Conservation (phyloP, 257 asterid species). For the Solanum appendiculatum region DNA sequence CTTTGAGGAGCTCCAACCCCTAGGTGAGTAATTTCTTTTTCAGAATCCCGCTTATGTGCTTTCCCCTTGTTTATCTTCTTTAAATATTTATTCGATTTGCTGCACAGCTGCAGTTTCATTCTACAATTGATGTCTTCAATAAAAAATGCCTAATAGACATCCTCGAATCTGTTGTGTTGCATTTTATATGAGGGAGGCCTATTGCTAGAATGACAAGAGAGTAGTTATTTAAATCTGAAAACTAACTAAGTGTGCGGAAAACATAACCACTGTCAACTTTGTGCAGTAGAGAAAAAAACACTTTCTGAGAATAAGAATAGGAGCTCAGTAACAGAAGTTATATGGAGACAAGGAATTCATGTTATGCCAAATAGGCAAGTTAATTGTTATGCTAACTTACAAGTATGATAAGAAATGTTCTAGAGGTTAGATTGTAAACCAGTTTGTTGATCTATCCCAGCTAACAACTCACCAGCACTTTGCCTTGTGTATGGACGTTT, state of each 20-base stretch:
- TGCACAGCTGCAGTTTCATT: not conserved
- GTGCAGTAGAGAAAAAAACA: not conserved
- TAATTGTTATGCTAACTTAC: not conserved
- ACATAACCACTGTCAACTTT: not conserved
- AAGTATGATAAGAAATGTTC: not conserved
- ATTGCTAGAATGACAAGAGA: not conserved
- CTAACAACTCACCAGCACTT: not conserved
- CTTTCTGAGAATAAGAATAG: not conserved
- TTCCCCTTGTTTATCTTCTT: not conserved
- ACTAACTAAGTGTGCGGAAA: not conserved
- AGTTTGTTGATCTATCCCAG: not conserved
- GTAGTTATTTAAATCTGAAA: not conserved
- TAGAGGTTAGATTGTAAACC: not conserved
- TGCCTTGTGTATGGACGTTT: not conserved
- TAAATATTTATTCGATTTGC: not conserved
- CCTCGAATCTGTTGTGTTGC: not conserved
- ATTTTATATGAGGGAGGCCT: not conserved
- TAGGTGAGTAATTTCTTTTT: slow-evolving; percentile 37
- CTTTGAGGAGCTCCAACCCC: slow-evolving; percentile 95
- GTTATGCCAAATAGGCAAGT: not conserved
- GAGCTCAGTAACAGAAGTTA: not conserved
- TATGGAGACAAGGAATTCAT: not conserved
- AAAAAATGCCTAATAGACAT: not conserved
- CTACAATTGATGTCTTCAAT: not conserved
- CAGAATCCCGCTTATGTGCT: not conserved